phyloP scores from a whole-genome alignment of 805 yeast genomes.

The Lipomyces anomalus region DNA sequence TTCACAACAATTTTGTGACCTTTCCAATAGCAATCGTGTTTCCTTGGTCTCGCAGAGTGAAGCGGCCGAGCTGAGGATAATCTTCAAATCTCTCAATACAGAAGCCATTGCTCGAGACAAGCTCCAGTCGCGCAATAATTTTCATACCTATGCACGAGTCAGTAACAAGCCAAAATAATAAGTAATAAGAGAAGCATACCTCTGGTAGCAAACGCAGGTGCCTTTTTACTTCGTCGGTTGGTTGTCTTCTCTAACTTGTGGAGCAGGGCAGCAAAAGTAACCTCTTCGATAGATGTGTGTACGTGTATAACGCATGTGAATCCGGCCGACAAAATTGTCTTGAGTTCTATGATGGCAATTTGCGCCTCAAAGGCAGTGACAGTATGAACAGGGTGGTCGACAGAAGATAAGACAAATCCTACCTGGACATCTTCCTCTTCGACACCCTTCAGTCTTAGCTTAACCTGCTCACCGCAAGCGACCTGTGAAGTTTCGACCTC shows the following conservation, averaged over 20 bases:
- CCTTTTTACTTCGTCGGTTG: constrained; percentile 89
- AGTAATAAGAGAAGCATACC: too few relatives aligned
- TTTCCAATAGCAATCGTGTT: constrained; percentile 97
- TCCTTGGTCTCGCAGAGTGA: constrained; percentile 98
- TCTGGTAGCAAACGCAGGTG: constrained; percentile 97
- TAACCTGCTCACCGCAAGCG: constrained; percentile 94
- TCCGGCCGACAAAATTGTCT: constrained; percentile 90
- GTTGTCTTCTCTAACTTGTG: constrained; percentile 96
- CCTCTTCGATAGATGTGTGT: constrained; percentile 98
- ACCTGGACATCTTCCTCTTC: constrained; percentile 89
- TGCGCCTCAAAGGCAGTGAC: constrained; percentile 91
- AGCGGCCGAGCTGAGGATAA: constrained; percentile 95
- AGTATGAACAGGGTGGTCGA: constrained; percentile 82
- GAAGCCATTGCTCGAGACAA: constrained; percentile 61
- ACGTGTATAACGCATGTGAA: constrained; percentile 98
- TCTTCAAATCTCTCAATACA: constrained; percentile 90
- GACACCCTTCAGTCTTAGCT: constrained; percentile 85
- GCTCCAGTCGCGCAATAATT: constrained; percentile 85
- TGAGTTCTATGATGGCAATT: constrained; percentile 92
- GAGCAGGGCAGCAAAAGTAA: constrained; percentile 67
- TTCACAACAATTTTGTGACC: constrained; percentile 69
- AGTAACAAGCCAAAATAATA: too few relatives aligned
- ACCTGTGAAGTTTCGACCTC: constrained; percentile 91
- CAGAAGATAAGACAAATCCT: constrained; percentile 87
- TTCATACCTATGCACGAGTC: too few relatives aligned